Evolutionary conservation across 495 filamentous ascomycete species (phyloP), one percentile per base, ranked within the genome.

Genomic region (Penicillium cinerascens): DNA sequence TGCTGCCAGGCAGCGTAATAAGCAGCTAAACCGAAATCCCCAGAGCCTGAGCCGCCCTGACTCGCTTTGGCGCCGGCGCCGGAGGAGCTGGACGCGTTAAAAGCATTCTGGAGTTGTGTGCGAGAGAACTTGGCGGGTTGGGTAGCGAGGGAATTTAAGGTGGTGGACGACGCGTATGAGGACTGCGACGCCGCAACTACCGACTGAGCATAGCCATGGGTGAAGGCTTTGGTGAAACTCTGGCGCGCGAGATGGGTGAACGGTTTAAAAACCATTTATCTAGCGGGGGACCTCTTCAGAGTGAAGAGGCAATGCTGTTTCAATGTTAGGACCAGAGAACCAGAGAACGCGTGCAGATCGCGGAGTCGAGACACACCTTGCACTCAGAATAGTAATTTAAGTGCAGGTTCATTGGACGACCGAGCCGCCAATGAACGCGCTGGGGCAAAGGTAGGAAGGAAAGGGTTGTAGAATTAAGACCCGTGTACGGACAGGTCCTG

Each of bases 151-250:
- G 69, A 66, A 55, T 78, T 77, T 51, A 86, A 68, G 44, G 83
- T 78, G 46, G 80, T 78, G 39, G 82, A 86, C 42, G 90, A 91
- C 66, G 91, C 83, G 77, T 91, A 88, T 13, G 29, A 33, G 69
- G 86, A 85, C 64, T 97, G 92, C 43, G 91, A 89, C 49, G 89
- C 92, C 56, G 93, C 93, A 71, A 97, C 92, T 74, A 98, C 85
- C 58, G 92, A 95, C 69, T 97, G 92, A 69, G 91, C 89, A 80
- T 95, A 97, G 73, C 92, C 92, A 82, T 96, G 90, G 67, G 90
- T 92, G 70, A 97, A 86, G 70, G 90, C 87, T 81, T 97, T 97
- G 59, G 88, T 82, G 67, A 96, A 87, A 84, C 88, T 92, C 77
- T 92, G 89, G 74, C 95, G 93, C 82, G 95, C 89, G 81, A 97